A percentile compares a stretch with the other conserved stretches of the same genome.
Conservation (phyloP, 2,329 filamentous ascomycete species). For the Aspergillus spinulosporus region DNA sequence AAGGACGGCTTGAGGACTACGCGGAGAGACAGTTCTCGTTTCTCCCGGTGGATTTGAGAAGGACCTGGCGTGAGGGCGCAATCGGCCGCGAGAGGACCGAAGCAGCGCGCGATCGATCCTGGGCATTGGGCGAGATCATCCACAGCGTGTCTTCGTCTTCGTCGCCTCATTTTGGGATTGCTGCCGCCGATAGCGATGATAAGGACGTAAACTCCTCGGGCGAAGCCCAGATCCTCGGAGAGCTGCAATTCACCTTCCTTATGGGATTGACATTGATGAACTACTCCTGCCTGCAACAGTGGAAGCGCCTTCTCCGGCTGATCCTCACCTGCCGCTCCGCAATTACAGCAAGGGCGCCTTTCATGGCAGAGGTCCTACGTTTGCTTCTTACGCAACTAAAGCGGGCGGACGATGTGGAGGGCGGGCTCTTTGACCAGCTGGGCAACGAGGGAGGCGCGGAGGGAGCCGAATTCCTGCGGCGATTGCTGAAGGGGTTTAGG, state of each 20-base stretch:
- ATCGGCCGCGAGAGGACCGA: constrained; percentile 63
- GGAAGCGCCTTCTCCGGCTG: constrained; percentile 60
- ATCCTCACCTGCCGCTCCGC: constrained; percentile 59
- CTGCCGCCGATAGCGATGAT: too few relatives aligned
- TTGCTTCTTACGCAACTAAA: constrained; percentile 55
- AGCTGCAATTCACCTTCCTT: constrained; percentile 63
- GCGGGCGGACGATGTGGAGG: constrained; percentile 60
- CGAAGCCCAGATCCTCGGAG: constrained; percentile 52
- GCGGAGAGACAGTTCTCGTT: constrained; percentile 54
- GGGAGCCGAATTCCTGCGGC: constrained; percentile 54
- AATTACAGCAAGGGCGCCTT: constrained; percentile 47
- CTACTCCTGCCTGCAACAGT: constrained; percentile 65
- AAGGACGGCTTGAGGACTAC: constrained; percentile 17
- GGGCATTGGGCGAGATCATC: constrained; percentile 59
- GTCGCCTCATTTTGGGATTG: constrained; percentile 24
- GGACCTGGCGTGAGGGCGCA: constrained; percentile 62
- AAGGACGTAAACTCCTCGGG: constrained; percentile 21
- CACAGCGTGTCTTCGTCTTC: constrained; percentile 30
- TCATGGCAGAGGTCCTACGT: constrained; percentile 55
- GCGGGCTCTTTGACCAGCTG: constrained; percentile 60
- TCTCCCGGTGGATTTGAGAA: constrained; percentile 60
- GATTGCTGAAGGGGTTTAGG: constrained; percentile 55
- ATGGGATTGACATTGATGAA: constrained; percentile 66
- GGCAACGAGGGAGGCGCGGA: constrained; percentile 52
- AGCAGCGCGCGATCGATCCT: constrained; percentile 62